A percentile compares a stretch with the other conserved stretches of the same genome.
phyloP scores from a whole-genome alignment of 2,329 filamentous ascomycete genomes.

The Fusarium armeniacum region DNA sequence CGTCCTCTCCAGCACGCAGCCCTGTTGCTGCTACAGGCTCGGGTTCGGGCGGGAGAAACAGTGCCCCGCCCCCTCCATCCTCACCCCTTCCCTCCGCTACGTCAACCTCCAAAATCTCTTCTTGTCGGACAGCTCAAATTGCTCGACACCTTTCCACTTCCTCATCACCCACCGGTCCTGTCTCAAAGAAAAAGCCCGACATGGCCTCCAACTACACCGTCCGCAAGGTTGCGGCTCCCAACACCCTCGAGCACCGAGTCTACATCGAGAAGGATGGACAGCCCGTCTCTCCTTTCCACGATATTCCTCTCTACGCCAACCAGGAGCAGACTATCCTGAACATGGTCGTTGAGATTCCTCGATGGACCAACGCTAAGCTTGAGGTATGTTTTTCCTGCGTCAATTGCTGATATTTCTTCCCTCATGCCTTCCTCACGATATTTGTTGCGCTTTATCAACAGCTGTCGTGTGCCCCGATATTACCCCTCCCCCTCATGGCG shows the following conservation, averaged over 20 bases:
- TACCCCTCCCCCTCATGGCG: constrained; percentile 30
- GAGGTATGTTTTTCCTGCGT: constrained; percentile 74
- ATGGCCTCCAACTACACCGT: constrained; percentile 78
- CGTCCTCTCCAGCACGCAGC: constrained; percentile 45
- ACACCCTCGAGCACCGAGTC: constrained; percentile 97
- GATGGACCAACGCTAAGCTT: constrained; percentile 99
- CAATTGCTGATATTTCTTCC: constrained; percentile 3
- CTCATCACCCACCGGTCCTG: constrained; percentile 37
- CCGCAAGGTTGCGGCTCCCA: constrained; percentile 89
- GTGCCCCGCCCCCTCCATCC: constrained; percentile 59
- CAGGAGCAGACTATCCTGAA: constrained; percentile 95
- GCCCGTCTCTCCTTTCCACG: constrained; percentile 95
- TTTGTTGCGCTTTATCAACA: constrained; percentile 7
- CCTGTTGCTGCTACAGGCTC: constrained; percentile 42
- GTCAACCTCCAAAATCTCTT: constrained; percentile 60
- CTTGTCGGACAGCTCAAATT: constrained; percentile 66
- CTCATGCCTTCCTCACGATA: not conserved
- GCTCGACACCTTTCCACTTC: constrained; percentile 66
- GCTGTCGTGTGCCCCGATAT: constrained; percentile 38
- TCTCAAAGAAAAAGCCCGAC: constrained; percentile 43
- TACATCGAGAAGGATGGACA: constrained; percentile 98
- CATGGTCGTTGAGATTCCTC: constrained; percentile 99
- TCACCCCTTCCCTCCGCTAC: constrained; percentile 45
- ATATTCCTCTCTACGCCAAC: constrained; percentile 98
- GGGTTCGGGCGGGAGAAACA: constrained; percentile 20